Percentiles rank a stretch among this genome's conserved stretches.
These are phyloP conservation scores for Penicillium sp. DNA, from an alignment of 2,329 filamentous ascomycete species.

Conservation along the genomic window DNA sequence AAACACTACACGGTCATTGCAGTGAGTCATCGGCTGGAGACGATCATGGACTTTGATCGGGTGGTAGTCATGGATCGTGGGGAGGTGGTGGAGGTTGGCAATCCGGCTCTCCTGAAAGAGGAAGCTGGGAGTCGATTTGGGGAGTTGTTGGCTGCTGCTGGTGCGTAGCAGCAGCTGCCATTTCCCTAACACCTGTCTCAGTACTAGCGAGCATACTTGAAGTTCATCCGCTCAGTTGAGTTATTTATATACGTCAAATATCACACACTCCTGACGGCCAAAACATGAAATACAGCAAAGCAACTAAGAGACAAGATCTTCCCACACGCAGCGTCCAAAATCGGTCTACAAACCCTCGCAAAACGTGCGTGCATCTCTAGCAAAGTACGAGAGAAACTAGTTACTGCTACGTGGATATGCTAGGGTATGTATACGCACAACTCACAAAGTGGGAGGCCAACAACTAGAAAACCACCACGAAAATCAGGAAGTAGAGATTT, in stretches of 20 bases:
- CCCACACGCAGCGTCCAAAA: not conserved
- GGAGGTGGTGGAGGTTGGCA: conserved; percentile 6
- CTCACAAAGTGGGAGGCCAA: too few species aligned
- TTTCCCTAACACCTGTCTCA: not conserved
- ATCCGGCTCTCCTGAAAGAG: conserved; percentile 2
- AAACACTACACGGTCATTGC: conserved; percentile 36
- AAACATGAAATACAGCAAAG: not conserved
- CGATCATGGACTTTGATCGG: conserved; percentile 38
- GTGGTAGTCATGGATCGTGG: conserved; percentile 34
- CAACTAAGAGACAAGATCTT: not conserved
- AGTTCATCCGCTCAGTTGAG: not conserved
- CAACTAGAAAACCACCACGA: too few species aligned
- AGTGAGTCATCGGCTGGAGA: conserved; percentile 38
- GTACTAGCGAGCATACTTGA: conserved; percentile 1
- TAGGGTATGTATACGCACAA: too few species aligned
- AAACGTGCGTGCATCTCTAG: not conserved
- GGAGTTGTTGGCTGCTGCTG: conserved; percentile 1
- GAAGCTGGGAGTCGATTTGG: conserved; percentile 7
- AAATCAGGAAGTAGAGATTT: too few species aligned
- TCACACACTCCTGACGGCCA: not conserved
- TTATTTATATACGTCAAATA: not conserved
- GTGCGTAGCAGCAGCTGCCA: not conserved
- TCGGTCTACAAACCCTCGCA: not conserved
- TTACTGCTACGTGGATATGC: too few species aligned
- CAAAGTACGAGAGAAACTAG: too few species aligned